Evolutionary conservation across 306 rosid genomes (phyloP).

Genomic region (Malus fusca): DNA sequence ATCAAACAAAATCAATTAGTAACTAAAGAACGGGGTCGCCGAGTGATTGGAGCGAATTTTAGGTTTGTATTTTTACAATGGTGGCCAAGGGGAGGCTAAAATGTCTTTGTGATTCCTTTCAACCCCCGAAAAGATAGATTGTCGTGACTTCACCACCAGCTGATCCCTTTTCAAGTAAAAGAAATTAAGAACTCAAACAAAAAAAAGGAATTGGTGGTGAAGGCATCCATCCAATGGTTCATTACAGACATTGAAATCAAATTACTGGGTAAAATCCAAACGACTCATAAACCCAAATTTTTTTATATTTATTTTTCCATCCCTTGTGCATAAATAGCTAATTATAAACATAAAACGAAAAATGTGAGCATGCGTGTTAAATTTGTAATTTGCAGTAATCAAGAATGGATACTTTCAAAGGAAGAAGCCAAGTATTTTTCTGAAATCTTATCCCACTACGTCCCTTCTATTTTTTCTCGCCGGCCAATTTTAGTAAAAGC

Average conservation of each 20-base stretch:
- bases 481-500: not conserved
- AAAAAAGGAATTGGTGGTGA: not conserved
- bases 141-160: too few species aligned
- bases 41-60: too few species aligned
- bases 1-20: not conserved
- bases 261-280: not conserved
- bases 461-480: not conserved
- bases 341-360: not conserved
- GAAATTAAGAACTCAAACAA: too few species aligned
- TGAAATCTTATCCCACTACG: not conserved
- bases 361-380: not conserved
- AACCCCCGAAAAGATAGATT: too few species aligned
- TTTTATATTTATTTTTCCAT: not conserved
- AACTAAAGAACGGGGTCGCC: not conserved
- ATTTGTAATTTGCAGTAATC: too few species aligned
- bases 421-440: not conserved
- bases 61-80: too few species aligned
- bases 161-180: too few species aligned
- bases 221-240: not conserved
- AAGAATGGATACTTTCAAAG: not conserved
- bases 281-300: too few species aligned
- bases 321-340: not conserved
- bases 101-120: too few species aligned
- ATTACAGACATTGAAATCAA: not conserved
- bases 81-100: rapidly evolving